Base-by-base conservation (phyloP, 257 asterid species). In the Penstemon eatonii region DNA sequence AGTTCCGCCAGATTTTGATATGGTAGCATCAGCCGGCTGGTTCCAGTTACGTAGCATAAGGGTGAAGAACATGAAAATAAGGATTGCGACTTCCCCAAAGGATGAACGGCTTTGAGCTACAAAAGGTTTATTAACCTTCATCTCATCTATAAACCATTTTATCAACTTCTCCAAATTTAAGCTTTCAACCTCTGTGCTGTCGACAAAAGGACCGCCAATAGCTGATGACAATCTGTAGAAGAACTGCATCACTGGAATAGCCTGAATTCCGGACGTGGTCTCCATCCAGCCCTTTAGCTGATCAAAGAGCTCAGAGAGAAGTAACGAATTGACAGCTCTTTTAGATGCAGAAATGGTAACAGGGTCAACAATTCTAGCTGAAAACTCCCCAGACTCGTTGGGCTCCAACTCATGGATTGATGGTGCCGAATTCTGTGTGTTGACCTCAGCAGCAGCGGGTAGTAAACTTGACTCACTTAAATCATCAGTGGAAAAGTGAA, bases 1-100 rank as follows among this genome's bases (percentile, higher is more conserved):
- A 47, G 80, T 73, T 63, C 84, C 84, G 62, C 84, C 78, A 49
- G 87, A 79, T 85, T 91, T 94, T 69, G 86, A 79, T 46, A 62
- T 79, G 71, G 90, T 73, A 63, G 82, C 87, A 80, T 89, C 97
- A 59, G 96, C 88, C n/a, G 97, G 92, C 67, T 94, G 99, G 81
- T 94, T 89, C 99, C 99, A 94, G 83, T 94, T 94, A 50, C 99
- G 90, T 63, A 94, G 83, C 99, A 94, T 91, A 64, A 91, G 93
- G 47, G 99, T 91, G 77, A 89, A 91, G 86, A 89, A 94, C 97
- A 91, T 94, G 74, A 89, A 89, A 65, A 91, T 67, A 70, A 94
- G 96, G 69, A 94, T 89, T 59, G 86, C 60, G 55, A 87, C 91
- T 79, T 94, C 99, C 63, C 97, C 97, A 81, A 82, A 91, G 55